These are phyloP conservation scores for Aspergillus sergii DNA, from an alignment of 2,329 filamentous ascomycete genomes.

Conservation along the genomic window DNA sequence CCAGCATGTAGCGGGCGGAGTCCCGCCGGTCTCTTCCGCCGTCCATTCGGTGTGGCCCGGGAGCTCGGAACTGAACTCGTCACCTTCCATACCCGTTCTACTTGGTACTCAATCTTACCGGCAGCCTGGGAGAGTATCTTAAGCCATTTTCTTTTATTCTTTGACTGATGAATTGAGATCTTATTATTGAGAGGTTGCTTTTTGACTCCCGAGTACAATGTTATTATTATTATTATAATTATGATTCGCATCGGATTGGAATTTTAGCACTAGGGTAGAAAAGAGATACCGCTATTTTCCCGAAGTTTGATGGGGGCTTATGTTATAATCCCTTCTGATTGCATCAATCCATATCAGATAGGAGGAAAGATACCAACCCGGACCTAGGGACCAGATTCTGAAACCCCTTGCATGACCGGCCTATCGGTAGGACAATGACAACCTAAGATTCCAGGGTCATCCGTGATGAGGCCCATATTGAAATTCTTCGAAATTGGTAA, in stretches of 20 bases:
- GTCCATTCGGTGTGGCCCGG: slow-evolving; percentile 19
- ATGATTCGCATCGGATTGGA: not conserved
- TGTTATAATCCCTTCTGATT: slow-evolving; percentile 1
- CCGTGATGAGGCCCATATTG: too few relatives aligned
- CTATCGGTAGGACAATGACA: not conserved
- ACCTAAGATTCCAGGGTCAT: not conserved
- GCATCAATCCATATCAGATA: slow-evolving; percentile 1
- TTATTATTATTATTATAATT: not conserved
- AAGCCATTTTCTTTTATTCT: not conserved
- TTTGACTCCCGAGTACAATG: not conserved
- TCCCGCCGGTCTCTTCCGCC: slow-evolving; percentile 32
- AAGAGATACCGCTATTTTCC: not conserved
- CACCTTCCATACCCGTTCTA: slow-evolving; percentile 9
- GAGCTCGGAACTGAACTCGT: slow-evolving; percentile 15
- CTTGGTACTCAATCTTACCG: not conserved
- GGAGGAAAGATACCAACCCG: not conserved
- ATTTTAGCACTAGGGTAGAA: not conserved
- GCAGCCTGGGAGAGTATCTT: not conserved
- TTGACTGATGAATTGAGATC: not conserved
- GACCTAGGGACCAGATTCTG: not conserved
- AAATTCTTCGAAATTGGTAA: not conserved
- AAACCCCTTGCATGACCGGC: slow-evolving; percentile 1
- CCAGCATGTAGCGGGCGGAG: slow-evolving; percentile 20
- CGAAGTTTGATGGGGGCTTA: not conserved
- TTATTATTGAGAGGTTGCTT: not conserved